Evolutionary conservation across 805 yeast species (phyloP), one percentile per base, ranked within the genome.

Genomic region (Candida odintsovae): DNA sequence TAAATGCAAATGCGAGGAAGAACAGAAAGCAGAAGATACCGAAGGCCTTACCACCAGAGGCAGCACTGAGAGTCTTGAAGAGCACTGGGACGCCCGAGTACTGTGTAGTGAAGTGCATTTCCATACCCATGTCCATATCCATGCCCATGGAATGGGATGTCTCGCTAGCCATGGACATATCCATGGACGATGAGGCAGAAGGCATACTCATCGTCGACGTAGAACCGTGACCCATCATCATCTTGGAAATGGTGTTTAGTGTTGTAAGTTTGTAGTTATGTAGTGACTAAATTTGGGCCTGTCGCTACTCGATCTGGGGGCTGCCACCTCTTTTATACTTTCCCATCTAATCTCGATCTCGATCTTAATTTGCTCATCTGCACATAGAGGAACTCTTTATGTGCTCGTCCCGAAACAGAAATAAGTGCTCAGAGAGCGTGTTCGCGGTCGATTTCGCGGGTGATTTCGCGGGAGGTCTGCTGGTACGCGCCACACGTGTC

Each of bases 21-120:
- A 86, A 77, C 20, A 86, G 59, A 13, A 82, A 66, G 31, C 80
- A 66, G 57, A 85, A 86, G 15, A 86, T 83, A 21, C 92, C 95
- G 62, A 86, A 86, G 0, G 87, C 90, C 44, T 75, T 73, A 10
- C 73, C 89, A 22, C 76, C 76, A 38, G 65, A 68, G 2, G 67
- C 53, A 3, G 92, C 92, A 12, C 58, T 56, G 41, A 86, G 64
- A 0, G 67, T 65, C 48, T 71, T 64, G 66, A 86, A 86, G 6
- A 86, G 57, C 0, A 86, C 88, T 0, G 92, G 89, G 51, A 79
- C 78, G 37, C 71, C 64, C 3, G 62, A 51, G 63, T 69, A 85
- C 2, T 64, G 56, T 0, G 77, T 65, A 1, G 84, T 78, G 55
- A 86, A 65, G 55, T 69, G 77, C 66, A 71, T 75, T 61, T 77